phyloP scores from a whole-genome alignment of 352 stramenopile species.

The Globisporangium acanthophoron region DNA sequence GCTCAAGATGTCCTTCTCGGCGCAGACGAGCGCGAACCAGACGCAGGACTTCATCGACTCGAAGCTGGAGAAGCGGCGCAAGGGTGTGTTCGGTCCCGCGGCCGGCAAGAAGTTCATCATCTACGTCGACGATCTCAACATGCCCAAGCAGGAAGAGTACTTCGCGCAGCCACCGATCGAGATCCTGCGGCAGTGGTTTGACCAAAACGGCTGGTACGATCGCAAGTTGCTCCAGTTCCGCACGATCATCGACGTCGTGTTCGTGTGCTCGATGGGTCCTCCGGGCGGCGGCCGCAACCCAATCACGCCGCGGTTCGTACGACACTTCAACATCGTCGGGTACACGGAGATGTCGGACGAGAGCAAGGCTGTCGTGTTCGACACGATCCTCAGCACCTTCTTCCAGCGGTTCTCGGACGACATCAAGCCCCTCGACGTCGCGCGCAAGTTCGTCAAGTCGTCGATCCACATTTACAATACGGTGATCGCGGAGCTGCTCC shows the following conservation, averaged over 20 bases:
- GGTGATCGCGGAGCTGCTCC: conserved; percentile 70
- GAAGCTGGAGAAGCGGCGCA: conserved; percentile 92
- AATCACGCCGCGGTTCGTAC: conserved; percentile 74
- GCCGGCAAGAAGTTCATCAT: conserved; percentile 91
- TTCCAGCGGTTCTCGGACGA: conserved; percentile 66
- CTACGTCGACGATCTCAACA: conserved; percentile 95
- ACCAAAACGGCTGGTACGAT: conserved; percentile 94
- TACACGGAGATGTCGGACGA: conserved; percentile 83
- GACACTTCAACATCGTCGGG: conserved; percentile 84
- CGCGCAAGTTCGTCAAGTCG: conserved; percentile 55
- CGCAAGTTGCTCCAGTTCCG: conserved; percentile 89
- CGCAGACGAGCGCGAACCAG: conserved; percentile 91
- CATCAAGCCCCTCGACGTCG: conserved; percentile 47
- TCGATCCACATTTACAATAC: conserved; percentile 85
- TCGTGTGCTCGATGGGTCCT: conserved; percentile 80
- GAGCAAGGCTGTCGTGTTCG: conserved; percentile 79
- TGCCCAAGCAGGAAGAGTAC: conserved; percentile 93
- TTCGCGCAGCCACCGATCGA: conserved; percentile 94
- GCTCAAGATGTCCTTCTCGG: conserved; percentile 90
- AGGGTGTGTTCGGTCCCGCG: conserved; percentile 90
- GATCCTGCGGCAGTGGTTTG: conserved; percentile 93
- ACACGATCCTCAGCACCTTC: conserved; percentile 75
- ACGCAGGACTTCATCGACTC: conserved; percentile 92
- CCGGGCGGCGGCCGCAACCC: conserved; percentile 73
- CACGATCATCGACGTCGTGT: conserved; percentile 88